These are phyloP conservation scores for Tolypocladium cylindrosporum DNA, from an alignment of 2,329 filamentous ascomycete species.

Conservation along the genomic window DNA sequence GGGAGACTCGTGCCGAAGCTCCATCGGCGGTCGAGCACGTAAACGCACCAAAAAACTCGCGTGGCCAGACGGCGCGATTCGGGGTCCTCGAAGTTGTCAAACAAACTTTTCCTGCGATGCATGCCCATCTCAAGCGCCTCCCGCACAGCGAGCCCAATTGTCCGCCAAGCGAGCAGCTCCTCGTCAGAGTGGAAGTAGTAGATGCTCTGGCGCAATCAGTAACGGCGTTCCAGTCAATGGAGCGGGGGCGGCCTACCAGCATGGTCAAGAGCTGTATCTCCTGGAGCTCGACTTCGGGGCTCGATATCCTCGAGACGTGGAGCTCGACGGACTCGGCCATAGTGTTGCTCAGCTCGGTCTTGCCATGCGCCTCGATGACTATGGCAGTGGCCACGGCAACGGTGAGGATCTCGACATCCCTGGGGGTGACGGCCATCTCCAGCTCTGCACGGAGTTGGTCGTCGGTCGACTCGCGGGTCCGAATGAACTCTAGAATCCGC, in stretches of 20 bases:
- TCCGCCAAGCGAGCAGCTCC: slow-evolving; percentile 37
- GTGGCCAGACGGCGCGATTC: slow-evolving; percentile 19
- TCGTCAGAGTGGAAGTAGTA: slow-evolving; percentile 37
- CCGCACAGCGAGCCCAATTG: slow-evolving; percentile 34
- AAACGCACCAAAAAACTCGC: slow-evolving; percentile 39
- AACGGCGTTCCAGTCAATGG: not conserved
- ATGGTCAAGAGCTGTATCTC: slow-evolving; percentile 21
- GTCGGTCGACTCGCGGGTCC: not conserved
- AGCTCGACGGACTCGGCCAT: slow-evolving; percentile 20
- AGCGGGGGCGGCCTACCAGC: slow-evolving; percentile 11
- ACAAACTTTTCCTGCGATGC: slow-evolving; percentile 32
- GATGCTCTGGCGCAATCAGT: slow-evolving; percentile 18
- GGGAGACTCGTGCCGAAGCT: slow-evolving; percentile 40
- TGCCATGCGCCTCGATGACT: slow-evolving; percentile 20
- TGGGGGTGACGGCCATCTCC: slow-evolving; percentile 2
- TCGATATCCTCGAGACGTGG: slow-evolving; percentile 15
- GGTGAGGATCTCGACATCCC: slow-evolving; percentile 22
- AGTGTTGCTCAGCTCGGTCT: slow-evolving; percentile 15
- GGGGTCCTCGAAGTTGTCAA: slow-evolving; percentile 24
- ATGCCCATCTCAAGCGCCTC: slow-evolving; percentile 38
- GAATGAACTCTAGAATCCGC: slow-evolving; percentile 15
- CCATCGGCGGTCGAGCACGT: slow-evolving; percentile 40
- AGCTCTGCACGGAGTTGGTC: not conserved
- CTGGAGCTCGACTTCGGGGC: slow-evolving; percentile 20
- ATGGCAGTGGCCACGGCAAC: slow-evolving; percentile 22